A percentile compares a stretch with the other conserved stretches of the same genome.
These are phyloP conservation scores for Houttuynia cordata DNA, from an alignment of 164 flowering plant genomes.

Conservation along the genomic window DNA sequence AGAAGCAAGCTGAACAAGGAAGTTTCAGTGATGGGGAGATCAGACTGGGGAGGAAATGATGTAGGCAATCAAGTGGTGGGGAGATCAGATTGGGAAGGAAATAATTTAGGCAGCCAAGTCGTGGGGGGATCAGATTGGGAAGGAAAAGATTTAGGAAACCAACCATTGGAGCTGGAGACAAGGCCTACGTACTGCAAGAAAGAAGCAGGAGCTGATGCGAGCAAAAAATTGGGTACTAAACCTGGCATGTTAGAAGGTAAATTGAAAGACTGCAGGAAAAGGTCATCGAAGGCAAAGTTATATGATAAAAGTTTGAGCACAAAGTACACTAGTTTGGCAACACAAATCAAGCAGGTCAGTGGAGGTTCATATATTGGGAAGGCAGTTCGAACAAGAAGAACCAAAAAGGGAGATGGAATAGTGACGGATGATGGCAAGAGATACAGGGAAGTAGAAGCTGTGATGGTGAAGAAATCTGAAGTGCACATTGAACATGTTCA, in stretches of 20 bases:
- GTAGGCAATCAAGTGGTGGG: background rate
- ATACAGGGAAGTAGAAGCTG: conserved; percentile 12
- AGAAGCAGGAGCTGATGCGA: conserved; percentile 9
- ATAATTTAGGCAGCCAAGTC: conserved; percentile 9
- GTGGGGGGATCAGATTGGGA: conserved; percentile 23
- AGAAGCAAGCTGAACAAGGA: conserved; percentile 11
- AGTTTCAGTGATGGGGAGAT: conserved; percentile 45
- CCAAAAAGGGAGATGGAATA: background rate
- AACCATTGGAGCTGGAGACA: background rate
- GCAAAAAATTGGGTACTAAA: background rate
- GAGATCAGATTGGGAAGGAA: conserved; percentile 5
- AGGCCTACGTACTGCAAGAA: background rate
- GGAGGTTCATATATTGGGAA: background rate
- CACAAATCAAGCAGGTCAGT: background rate
- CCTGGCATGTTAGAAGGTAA: background rate
- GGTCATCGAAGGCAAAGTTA: background rate
- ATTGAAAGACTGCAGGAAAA: background rate
- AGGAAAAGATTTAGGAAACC: background rate
- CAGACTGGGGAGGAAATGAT: conserved; percentile 1
- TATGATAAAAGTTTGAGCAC: background rate
- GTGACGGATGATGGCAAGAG: conserved; percentile 2
- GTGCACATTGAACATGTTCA: background rate
- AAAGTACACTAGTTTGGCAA: background rate
- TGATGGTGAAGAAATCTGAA: background rate
- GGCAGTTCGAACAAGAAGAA: background rate